phyloP scores from a whole-genome alignment of 768 basidiomycete species.

The Lactarius sanguifluus region DNA sequence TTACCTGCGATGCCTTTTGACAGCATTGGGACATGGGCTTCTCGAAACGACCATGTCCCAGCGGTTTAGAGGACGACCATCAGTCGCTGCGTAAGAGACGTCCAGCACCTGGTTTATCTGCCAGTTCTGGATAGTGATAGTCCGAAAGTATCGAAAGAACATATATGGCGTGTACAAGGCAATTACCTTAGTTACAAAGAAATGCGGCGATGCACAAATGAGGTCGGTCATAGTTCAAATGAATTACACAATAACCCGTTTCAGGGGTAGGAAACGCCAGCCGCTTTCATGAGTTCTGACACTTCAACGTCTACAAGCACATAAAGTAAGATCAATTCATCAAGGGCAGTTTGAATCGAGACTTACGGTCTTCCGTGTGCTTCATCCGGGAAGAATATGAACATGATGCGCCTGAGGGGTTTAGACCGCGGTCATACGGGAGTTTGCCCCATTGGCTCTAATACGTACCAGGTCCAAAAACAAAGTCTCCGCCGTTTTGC shows the following conservation, averaged over 20 bases:
- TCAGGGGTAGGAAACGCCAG: conserved; percentile 25
- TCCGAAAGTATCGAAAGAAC: not conserved
- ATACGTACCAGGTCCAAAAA: conserved; percentile 25
- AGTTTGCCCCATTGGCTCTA: no score
- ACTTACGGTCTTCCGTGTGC: conserved; percentile 29
- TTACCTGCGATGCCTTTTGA: not conserved
- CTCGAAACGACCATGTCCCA: not conserved
- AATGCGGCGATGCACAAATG: not conserved
- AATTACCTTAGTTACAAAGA: not conserved
- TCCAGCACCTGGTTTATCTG: not conserved
- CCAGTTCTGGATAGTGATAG: not conserved
- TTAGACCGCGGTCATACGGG: not conserved
- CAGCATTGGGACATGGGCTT: not conserved
- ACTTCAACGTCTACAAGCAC: conserved; percentile 24
- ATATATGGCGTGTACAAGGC: not conserved
- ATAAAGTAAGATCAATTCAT: not conserved
- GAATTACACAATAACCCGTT: conserved; percentile 24
- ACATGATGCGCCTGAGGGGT: conserved; percentile 17
- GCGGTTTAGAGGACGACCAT: not conserved
- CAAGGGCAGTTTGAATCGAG: not conserved
- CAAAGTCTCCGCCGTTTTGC: conserved; percentile 28
- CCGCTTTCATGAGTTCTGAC: conserved; percentile 25
- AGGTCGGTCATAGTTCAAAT: not conserved
- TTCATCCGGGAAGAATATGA: conserved; percentile 23
- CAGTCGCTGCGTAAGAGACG: not conserved